Base-by-base conservation (phyloP, 192 early-diverging fungal species). In the Podila epigama region DNA sequence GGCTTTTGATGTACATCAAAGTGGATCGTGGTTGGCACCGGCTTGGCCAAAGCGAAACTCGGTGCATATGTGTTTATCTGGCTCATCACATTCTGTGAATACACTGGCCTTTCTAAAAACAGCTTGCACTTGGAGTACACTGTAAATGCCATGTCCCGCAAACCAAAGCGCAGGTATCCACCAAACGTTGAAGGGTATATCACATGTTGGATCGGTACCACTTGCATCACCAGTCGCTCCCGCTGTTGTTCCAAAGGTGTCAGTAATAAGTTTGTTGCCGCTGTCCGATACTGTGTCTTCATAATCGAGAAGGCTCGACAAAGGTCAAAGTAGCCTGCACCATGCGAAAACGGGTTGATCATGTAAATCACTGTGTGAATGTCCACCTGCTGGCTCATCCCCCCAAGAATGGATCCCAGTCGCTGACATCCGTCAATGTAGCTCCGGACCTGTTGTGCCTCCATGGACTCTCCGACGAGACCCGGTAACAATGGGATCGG, bases 111-210 rank as follows among this genome's bases (percentile, higher is more conserved):
- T 60, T 81, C 81, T 31, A 86, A 64, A 48, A 84, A 69, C 31
- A 70, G 22, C 34, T 69, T 75, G 57, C 85, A 86, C 59, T 81
- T 86, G 36, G 70, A 68, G 37, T 86, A 86, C 18, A 86, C 83
- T 15, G 85, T 70, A 50, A 86, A 86, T 5, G 83, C 85, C 53
- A 86, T 83, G 27, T 86, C 85, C 34, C 80, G 73, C 3, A 86
- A 65, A 8, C 85, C 85, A 61, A 82, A 83, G 29, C 82, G 82
- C 11, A 79, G 60, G 39, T 81, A 86, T 0, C 83, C 81, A 58
- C 85, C 85, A 70, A 86, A 86, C 1, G 70, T 81, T 9, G 81
- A 77, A 1, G 71, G 70, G 39, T 82, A 69, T 13, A 86, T 35
- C 1, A 86, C 64, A 55, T 86, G 85, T 34, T 86, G 83, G 22